These are phyloP conservation scores for Beta lomatogona DNA, from an alignment of 179 eudicot species.

Conservation along the genomic window DNA sequence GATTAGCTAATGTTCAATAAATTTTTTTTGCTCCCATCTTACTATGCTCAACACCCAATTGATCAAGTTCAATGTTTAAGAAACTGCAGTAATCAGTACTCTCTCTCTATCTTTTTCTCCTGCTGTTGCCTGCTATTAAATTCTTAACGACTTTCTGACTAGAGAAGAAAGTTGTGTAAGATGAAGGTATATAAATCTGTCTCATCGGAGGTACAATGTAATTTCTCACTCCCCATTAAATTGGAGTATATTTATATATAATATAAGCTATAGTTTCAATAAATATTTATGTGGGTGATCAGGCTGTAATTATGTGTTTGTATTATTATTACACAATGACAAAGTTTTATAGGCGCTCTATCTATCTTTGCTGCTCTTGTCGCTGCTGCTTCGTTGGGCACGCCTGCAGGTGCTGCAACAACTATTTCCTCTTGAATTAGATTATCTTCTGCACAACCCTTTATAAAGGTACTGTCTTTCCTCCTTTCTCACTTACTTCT, in stretches of 20 bases:
- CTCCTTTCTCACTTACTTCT: background rate
- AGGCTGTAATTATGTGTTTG: background rate
- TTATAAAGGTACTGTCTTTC: slow-evolving; percentile 40
- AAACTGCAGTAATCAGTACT: slow-evolving; percentile 15
- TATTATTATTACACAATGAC: background rate
- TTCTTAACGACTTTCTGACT: slow-evolving; percentile 25
- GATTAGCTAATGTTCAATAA: background rate
- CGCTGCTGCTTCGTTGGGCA: slow-evolving; percentile 37
- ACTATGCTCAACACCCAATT: background rate
- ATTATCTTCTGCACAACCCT: slow-evolving; percentile 32
- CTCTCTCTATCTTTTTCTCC: slow-evolving; percentile 2
- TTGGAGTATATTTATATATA: background rate
- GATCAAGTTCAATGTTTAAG: slow-evolving; percentile 15
- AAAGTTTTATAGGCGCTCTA: background rate
- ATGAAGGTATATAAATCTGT: background rate
- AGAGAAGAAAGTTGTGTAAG: background rate
- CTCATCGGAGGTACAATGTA: background rate
- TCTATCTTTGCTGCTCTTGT: slow-evolving; percentile 16
- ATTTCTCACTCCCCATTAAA: background rate
- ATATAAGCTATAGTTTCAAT: too few species aligned
- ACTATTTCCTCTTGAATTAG: slow-evolving; percentile 3
- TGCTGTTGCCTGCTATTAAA: slow-evolving; percentile 3
- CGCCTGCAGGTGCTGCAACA: slow-evolving; percentile 34
- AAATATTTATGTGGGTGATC: too few species aligned
- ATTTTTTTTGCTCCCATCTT: too few species aligned